phyloP scores from a whole-genome alignment of 305 asterid species.

The Fraxinus sp. region DNA sequence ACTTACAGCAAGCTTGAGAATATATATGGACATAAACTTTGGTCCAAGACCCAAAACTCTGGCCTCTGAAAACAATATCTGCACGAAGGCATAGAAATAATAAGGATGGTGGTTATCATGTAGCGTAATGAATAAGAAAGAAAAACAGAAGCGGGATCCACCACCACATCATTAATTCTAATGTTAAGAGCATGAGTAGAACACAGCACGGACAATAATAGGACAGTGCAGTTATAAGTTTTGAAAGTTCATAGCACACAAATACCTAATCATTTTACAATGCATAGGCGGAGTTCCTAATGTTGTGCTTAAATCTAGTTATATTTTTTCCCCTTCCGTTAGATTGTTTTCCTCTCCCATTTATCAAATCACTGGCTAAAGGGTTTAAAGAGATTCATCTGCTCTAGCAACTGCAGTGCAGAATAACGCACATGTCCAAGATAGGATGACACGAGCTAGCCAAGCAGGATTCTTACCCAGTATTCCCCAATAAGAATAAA shows the following conservation, averaged over 20 bases:
- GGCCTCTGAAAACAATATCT: slow-evolving; percentile 71
- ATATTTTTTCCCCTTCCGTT: not conserved
- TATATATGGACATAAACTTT: slow-evolving; percentile 79
- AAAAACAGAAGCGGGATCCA: not conserved
- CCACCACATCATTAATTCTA: not conserved
- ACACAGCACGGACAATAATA: not conserved
- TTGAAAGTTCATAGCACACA: not conserved
- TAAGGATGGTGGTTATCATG: not conserved
- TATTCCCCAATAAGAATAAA: not conserved
- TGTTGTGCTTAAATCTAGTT: not conserved
- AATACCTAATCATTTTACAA: not conserved
- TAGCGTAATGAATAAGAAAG: not conserved
- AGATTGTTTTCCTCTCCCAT: not conserved
- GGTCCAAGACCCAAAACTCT: slow-evolving; percentile 90
- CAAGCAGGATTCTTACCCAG: not conserved
- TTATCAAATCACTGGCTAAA: not conserved
- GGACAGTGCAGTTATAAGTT: not conserved
- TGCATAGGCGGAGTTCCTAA: not conserved
- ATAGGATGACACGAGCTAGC: not conserved
- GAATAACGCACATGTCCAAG: not conserved
- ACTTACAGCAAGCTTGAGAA: slow-evolving; percentile 80
- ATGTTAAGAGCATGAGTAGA: not conserved
- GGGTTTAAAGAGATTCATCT: not conserved
- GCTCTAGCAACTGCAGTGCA: not conserved
- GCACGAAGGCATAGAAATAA: slow-evolving; percentile 27